A percentile compares a stretch with the other conserved stretches of the same genome.
These are phyloP conservation scores for Debaryomyces singareniensis DNA, from an alignment of 1,139 yeast genomes.

Conservation along the genomic window DNA sequence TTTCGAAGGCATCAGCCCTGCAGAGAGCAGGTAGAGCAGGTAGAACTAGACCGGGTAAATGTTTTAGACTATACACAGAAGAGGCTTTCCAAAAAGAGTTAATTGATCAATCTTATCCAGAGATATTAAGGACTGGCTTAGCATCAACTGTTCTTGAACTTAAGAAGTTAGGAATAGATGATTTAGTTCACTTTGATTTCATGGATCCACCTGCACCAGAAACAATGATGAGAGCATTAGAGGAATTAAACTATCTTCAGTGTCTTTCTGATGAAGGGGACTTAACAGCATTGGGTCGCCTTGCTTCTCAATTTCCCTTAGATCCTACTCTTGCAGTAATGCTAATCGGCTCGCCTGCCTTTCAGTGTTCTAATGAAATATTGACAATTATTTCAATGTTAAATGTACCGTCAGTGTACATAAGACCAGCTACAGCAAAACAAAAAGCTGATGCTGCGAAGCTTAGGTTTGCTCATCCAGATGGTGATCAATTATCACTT, in stretches of 20 bases:
- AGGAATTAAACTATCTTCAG: slow-evolving; percentile 83
- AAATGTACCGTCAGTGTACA: slow-evolving; percentile 90
- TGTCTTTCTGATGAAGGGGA: slow-evolving; percentile 93
- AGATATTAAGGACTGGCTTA: slow-evolving; percentile 83
- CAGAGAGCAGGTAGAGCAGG: slow-evolving; percentile 99
- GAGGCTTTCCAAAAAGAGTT: slow-evolving; percentile 93
- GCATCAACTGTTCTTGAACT: slow-evolving; percentile 89
- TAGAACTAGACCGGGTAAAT: slow-evolving; percentile 97
- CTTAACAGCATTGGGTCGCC: slow-evolving; percentile 79
- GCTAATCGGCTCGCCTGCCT: slow-evolving; percentile 82
- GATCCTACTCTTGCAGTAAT: slow-evolving; percentile 95
- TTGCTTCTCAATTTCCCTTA: slow-evolving; percentile 88
- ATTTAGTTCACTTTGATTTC: slow-evolving; percentile 93
- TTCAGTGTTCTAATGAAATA: slow-evolving; percentile 82
- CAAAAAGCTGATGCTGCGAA: slow-evolving; percentile 92
- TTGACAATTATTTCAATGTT: slow-evolving; percentile 84
- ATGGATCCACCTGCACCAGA: slow-evolving; percentile 99
- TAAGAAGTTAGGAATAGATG: slow-evolving; percentile 91
- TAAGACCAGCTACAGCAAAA: slow-evolving; percentile 84
- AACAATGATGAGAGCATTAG: slow-evolving; percentile 98
- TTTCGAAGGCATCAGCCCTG: slow-evolving; percentile 95
- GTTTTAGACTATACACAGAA: slow-evolving; percentile 93
- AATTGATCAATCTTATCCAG: slow-evolving; percentile 94
- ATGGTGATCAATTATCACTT: slow-evolving; percentile 91
- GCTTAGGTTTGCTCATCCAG: slow-evolving; percentile 82